Evolutionary conservation across 179 eudicot species (phyloP).

Genomic region (Beta lomatogona): DNA sequence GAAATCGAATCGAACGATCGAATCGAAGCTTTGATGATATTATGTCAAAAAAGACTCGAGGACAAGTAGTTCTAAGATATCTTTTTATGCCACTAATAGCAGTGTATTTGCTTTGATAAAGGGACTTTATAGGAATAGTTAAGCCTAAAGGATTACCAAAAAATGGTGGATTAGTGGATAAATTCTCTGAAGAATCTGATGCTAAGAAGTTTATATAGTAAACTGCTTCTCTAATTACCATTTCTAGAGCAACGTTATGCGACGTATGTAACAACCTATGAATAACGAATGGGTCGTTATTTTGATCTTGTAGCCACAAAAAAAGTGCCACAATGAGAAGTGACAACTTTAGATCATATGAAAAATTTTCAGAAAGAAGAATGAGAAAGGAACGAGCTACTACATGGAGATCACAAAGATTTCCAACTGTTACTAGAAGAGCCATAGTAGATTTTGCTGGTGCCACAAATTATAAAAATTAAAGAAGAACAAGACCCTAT

Average conservation of each 20-base stretch:
- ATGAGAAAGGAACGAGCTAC: slow-evolving; percentile 2
- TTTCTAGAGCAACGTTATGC: background rate
- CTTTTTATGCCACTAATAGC: slow-evolving; percentile 26
- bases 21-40: background rate
- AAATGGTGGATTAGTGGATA: background rate
- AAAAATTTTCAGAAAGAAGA: background rate
- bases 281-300: background rate
- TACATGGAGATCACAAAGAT: background rate
- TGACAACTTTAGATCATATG: slow-evolving; percentile 8
- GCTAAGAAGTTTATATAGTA: slow-evolving; percentile 21
- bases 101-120: slow-evolving; percentile 20
- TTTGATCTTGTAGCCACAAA: slow-evolving; percentile 6
- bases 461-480: background rate
- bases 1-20: background rate
- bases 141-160: slow-evolving; percentile 4
- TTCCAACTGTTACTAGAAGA: background rate
- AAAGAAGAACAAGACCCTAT: background rate
- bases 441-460: background rate
- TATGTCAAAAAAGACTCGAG: slow-evolving; percentile 27
- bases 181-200: background rate
- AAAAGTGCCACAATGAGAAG: slow-evolving; percentile 12
- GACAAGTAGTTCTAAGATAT: slow-evolving; percentile 18
- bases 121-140: slow-evolving; percentile 15
- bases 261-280: background rate
- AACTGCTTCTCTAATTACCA: background rate